Base-by-base conservation (phyloP, 345 rosid species). In the Arabidopsis arenosa region DNA sequence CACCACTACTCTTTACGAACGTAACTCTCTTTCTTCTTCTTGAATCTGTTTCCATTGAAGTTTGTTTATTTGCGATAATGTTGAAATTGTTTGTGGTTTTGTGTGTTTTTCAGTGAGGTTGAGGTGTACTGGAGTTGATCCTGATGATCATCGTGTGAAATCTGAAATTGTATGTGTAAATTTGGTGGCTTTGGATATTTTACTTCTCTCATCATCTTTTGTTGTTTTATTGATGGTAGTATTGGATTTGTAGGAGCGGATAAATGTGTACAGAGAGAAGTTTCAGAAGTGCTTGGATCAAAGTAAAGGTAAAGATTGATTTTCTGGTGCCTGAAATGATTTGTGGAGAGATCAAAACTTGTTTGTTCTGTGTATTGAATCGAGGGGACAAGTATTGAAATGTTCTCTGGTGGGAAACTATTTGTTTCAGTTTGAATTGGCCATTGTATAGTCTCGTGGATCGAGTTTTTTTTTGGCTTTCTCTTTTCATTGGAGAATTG, bases 61-160 rank as follows among this genome's bases (percentile, higher is more conserved):
- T 58, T 63, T 73, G 28, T 76, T 51, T 13, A 12, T 48, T 28
- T 61, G 28, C 5, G 26, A 65, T 53, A 7, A 30, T 37, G 53
- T 54, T 21, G 0, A 54, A 40, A 11, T 36, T 45, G 15, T 51
- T 40, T 49, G 74, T 60, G 15, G 43, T 15, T 9, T 66, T 70
- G 55, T 72, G 56, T 40, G n/a, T 68, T 81, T 75, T 79, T 6
- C 83, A 93, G 99, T 96, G 91, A 87, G 85, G 81, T 69, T 96
- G 81, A 93, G 94, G 79, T 88, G 97, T 69, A 79, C 53, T 45
- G 99, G 99, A 5, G 81, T 85, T 58, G 77, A 89, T 74, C 98
- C 90, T 44, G 90, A 87, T 37, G 93, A 91, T 45, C 99, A 93
- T 85, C 94, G 87, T 41, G 83, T 90, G 1, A 91, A 93, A 82